Evolutionary conservation across 208 protist genomes (phyloP).

Genomic region (Trypanosoma platydactyli): DNA sequence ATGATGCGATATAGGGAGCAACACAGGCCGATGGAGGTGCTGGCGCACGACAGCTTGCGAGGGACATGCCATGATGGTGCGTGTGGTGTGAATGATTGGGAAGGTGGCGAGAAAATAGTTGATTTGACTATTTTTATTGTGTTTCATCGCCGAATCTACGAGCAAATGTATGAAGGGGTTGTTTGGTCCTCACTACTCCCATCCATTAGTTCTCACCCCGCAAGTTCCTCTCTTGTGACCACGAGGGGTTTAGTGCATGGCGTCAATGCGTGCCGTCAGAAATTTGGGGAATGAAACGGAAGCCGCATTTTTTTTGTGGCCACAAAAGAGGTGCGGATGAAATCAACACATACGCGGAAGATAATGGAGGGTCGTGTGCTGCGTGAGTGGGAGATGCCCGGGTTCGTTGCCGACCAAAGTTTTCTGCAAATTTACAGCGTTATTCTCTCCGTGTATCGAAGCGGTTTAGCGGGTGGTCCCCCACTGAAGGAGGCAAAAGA

Average conservation of each 20-base stretch:
- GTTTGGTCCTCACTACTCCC: slow-evolving; percentile 7
- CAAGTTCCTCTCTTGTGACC: neutral
- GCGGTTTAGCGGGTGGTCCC: neutral
- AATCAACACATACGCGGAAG: neutral
- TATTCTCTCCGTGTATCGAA: slow-evolving; percentile 21
- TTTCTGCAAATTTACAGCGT: slow-evolving; percentile 26
- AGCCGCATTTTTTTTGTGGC: slow-evolving; percentile 28
- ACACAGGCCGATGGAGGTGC: neutral
- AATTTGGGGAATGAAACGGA: slow-evolving; percentile 4
- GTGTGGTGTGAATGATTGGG: neutral
- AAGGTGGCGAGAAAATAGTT: neutral
- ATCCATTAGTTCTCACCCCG: neutral
- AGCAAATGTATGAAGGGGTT: slow-evolving; percentile 19
- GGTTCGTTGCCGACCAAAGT: neutral
- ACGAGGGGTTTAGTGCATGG: slow-evolving; percentile 1
- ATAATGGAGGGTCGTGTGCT: slow-evolving; percentile 14
- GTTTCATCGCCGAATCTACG: slow-evolving; percentile 16
- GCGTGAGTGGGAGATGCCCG: slow-evolving; percentile 30
- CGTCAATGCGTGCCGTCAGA: neutral
- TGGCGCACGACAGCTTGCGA: neutral
- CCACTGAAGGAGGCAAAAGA: neutral
- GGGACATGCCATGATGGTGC: neutral
- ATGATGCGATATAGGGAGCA: slow-evolving; percentile 9
- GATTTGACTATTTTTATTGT: slow-evolving; percentile 28
- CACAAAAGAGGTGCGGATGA: slow-evolving; percentile 14